Evolutionary conservation across 2,329 filamentous ascomycete genomes (phyloP).

Genomic region (Microcyclospora tardicrescens): DNA sequence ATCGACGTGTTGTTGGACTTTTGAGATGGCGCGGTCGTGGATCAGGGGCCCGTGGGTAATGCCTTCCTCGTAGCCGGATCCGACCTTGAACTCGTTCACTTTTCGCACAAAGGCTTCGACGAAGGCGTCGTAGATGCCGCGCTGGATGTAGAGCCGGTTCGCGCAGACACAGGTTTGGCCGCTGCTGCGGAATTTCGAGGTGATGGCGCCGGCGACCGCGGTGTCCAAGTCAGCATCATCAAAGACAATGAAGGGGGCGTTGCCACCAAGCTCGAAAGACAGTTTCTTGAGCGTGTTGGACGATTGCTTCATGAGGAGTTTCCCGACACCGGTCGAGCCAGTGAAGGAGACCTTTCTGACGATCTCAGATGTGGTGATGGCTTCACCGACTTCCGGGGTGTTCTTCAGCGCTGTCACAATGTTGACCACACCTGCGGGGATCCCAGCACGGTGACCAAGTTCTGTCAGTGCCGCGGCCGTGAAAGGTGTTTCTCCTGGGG

Average conservation of each 20-base stretch:
- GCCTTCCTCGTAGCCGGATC: conserved; percentile 56
- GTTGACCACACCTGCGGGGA: conserved; percentile 85
- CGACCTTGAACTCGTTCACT: conserved; percentile 62
- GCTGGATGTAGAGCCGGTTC: conserved; percentile 71
- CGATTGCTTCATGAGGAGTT: conserved; percentile 80
- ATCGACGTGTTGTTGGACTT: conserved; percentile 67
- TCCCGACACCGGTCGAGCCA: conserved; percentile 54
- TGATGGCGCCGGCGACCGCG: conserved; percentile 70
- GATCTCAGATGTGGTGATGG: conserved; percentile 60
- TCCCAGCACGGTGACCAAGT: conserved; percentile 71
- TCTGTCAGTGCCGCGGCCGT: conserved; percentile 80
- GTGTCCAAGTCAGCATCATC: conserved; percentile 78
- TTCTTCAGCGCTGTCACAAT: conserved; percentile 69
- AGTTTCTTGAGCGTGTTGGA: conserved; percentile 72
- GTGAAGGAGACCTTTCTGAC: conserved; percentile 92
- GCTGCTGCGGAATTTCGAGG: conserved; percentile 84
- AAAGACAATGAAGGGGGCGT: conserved; percentile 93
- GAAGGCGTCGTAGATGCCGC: conserved; percentile 65
- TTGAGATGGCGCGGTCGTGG: conserved; percentile 66
- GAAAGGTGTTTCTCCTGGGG: conserved; percentile 83
- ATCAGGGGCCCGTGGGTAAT: conserved; percentile 74
- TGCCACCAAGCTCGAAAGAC: conserved; percentile 85
- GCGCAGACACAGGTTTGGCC: conserved; percentile 83
- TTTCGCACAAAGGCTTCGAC: conserved; percentile 55
- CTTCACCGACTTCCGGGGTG: conserved; percentile 64